These are phyloP conservation scores for Calonectria leucothoes DNA, from an alignment of 2,329 filamentous ascomycete genomes.

Conservation along the genomic window DNA sequence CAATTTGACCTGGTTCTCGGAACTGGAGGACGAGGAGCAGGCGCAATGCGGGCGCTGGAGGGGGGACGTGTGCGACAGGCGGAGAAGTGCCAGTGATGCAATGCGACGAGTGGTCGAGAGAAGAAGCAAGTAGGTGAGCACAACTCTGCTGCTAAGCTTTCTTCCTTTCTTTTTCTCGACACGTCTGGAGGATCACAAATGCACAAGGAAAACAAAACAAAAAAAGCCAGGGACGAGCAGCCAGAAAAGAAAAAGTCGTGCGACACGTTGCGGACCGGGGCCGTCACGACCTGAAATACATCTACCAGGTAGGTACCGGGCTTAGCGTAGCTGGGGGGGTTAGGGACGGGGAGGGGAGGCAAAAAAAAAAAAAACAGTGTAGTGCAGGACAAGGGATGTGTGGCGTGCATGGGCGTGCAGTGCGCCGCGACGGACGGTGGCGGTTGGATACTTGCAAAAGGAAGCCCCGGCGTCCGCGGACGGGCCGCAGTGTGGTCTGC, in stretches of 20 bases:
- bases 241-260: slow-evolving; percentile 20
- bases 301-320: neutral
- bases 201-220: slow-evolving; percentile 3
- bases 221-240: slow-evolving; percentile 4
- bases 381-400: slow-evolving; percentile 8
- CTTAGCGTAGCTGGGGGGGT: slow-evolving; percentile 2
- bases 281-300: slow-evolving; percentile 33
- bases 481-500: slow-evolving; percentile 33
- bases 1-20: neutral
- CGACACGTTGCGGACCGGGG: slow-evolving; percentile 36
- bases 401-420: slow-evolving; percentile 17
- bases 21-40: neutral
- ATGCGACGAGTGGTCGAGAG: slow-evolving; percentile 12
- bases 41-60: slow-evolving; percentile 13
- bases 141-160: slow-evolving; percentile 12
- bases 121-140: slow-evolving; percentile 35
- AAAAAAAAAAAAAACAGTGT: neutral
- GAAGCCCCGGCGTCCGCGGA: slow-evolving; percentile 25
- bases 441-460: slow-evolving; percentile 3
- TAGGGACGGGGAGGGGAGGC: neutral
- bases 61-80: slow-evolving; percentile 3
- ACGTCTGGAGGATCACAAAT: slow-evolving; percentile 20
- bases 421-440: slow-evolving; percentile 12
- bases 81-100: neutral
- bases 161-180: slow-evolving; percentile 10